Evolutionary conservation across 2,329 filamentous ascomycete species (phyloP).

Genomic region (Blastomyces parvus): DNA sequence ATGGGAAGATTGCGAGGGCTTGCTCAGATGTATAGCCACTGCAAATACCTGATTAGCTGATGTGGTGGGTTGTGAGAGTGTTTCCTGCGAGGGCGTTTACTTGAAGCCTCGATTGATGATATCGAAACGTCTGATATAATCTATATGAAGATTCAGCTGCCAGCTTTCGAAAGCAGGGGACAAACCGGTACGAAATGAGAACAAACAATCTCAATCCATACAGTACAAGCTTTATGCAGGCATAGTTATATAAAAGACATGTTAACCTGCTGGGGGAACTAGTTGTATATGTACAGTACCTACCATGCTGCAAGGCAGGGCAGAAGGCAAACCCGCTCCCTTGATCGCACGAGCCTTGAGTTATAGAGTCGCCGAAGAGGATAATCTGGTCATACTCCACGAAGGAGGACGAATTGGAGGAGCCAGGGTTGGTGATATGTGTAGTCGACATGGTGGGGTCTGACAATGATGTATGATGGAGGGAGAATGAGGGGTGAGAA

Average conservation of each 20-base stretch:
- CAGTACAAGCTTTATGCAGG: background rate
- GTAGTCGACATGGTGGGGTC: background rate
- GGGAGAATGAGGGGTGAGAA: no score
- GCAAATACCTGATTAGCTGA: conserved; percentile 9
- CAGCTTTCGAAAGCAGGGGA: background rate
- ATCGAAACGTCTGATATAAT: conserved; percentile 67
- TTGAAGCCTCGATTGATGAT: conserved; percentile 80
- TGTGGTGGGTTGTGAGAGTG: conserved; percentile 13
- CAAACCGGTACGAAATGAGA: background rate
- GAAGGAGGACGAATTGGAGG: background rate
- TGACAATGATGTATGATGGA: background rate
- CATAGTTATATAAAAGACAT: background rate
- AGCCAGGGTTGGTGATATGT: background rate
- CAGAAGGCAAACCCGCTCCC: conserved; percentile 64
- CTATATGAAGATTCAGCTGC: conserved; percentile 34
- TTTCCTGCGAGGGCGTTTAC: conserved; percentile 21
- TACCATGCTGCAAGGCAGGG: conserved; percentile 60
- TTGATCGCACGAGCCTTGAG: conserved; percentile 56
- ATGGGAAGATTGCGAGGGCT: conserved; percentile 57
- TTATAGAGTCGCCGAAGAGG: conserved; percentile 83
- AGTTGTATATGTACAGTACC: conserved; percentile 7
- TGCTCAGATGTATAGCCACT: conserved; percentile 76
- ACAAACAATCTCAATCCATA: background rate
- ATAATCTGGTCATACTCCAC: conserved; percentile 59
- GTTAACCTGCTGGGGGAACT: no score